These are phyloP conservation scores for Rosa persica DNA, from an alignment of 306 rosid genomes.

Conservation along the genomic window DNA sequence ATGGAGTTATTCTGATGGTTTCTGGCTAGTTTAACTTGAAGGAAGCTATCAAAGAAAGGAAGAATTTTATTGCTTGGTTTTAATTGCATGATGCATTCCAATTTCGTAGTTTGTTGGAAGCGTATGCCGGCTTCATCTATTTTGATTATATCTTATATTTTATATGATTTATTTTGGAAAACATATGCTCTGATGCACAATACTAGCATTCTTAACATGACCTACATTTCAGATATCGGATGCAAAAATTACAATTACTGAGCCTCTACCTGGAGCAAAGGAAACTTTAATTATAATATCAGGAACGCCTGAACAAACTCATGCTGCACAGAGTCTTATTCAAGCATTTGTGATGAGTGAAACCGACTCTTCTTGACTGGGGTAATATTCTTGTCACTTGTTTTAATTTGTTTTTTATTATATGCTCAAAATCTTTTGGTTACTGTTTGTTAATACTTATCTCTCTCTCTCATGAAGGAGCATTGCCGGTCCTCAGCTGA, in stretches of 20 bases:
- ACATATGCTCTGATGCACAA: background rate
- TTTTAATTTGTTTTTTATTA: constrained; percentile 18
- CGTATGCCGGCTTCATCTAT: background rate
- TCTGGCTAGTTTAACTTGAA: background rate
- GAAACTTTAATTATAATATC: constrained; percentile 87
- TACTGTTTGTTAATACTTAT: constrained; percentile 10
- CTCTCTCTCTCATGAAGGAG: background rate
- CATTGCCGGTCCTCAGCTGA: background rate
- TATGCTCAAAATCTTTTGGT: background rate
- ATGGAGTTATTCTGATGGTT: background rate
- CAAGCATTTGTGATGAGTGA: constrained; percentile 97
- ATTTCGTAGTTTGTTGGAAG: background rate
- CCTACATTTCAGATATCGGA: constrained; percentile 73
- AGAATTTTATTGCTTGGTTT: background rate
- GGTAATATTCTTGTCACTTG: constrained; percentile 38
- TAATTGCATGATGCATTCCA: background rate
- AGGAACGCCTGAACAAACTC: constrained; percentile 96
- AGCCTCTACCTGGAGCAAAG: constrained; percentile 81
- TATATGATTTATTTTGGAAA: background rate
- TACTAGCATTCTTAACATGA: constrained; percentile 29
- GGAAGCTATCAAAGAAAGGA: background rate
- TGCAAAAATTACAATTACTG: constrained; percentile 79
- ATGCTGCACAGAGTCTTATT: constrained; percentile 98
- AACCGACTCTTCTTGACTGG: constrained; percentile 69
- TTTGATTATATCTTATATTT: background rate